These are phyloP conservation scores for Camellia lanceoleosa DNA, from an alignment of 148 eudicot genomes.

Conservation along the genomic window DNA sequence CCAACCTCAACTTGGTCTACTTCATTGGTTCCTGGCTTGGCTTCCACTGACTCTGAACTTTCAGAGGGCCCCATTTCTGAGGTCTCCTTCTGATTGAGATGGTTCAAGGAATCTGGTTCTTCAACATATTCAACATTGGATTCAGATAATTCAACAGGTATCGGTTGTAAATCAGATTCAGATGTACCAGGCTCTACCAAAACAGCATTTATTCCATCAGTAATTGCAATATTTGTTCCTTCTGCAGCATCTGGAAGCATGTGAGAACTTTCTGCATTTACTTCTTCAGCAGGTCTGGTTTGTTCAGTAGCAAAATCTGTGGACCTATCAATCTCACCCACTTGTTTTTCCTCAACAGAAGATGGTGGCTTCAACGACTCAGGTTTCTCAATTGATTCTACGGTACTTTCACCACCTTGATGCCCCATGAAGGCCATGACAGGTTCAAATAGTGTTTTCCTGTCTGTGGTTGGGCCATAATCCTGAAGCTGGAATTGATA, in stretches of 20 bases:
- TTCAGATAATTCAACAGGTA: conserved; percentile 29
- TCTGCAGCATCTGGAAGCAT: conserved; percentile 17
- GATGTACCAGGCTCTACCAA: conserved; percentile 28
- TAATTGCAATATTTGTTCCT: conserved; percentile 15
- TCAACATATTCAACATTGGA: conserved; percentile 24
- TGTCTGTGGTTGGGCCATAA: conserved; percentile 54
- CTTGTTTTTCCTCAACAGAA: conserved; percentile 34
- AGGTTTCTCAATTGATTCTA: conserved; percentile 33
- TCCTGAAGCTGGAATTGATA: conserved; percentile 46
- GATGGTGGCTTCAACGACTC: conserved; percentile 33
- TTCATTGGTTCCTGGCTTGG: conserved; percentile 32
- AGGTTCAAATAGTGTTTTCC: conserved; percentile 58
- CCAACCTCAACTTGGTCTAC: conserved; percentile 26
- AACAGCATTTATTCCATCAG: conserved; percentile 29
- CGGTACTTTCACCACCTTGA: conserved; percentile 46
- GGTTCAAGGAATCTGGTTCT: conserved; percentile 28
- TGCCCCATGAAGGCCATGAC: conserved; percentile 70
- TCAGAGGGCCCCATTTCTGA: conserved; percentile 28
- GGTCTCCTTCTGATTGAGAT: conserved; percentile 30
- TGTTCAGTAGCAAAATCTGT: conserved; percentile 27
- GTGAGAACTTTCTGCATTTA: conserved; percentile 22
- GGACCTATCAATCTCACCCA: conserved; percentile 27
- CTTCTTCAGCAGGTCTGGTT: conserved; percentile 19
- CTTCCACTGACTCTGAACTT: conserved; percentile 33
- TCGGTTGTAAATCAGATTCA: conserved; percentile 35